Base-by-base conservation (phyloP, 192 early-diverging fungal species). In the Coemansia guatemalensis region DNA sequence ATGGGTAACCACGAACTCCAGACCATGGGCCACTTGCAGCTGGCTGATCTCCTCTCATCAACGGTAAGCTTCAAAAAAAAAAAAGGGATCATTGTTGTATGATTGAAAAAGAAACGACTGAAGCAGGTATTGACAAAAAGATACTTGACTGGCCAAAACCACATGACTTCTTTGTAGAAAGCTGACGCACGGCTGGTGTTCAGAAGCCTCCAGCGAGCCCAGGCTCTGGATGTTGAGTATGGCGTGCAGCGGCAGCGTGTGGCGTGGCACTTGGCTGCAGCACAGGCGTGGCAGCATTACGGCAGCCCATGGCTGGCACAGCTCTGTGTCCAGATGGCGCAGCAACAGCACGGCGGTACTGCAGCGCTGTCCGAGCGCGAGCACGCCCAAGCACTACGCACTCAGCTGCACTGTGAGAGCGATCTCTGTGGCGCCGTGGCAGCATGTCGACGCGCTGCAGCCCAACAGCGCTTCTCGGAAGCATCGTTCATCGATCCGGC, bases 231-330 rank as follows among this genome's bases (percentile, higher is more conserved):
- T 0, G 35, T 54, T 24, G 71, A 73, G 48, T 62, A 70, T 30
- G 60, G 48, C 17, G 56, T 74, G 51, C 24, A 23, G 7, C 52
- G 44, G n/a, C 57, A 67, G 39, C 61, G 53, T 6, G 44, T 24
- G 8, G 52, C 64, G 5, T 68, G 64, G 60, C 59, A 58, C 21
- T 44, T 66, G 27, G 54, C 56, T 1, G 66, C 64, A 4, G 58
- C 75, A 0, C 60, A 67, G 1, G 75, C 64, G 18, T 78, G 70
- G 70, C 53, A 56, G 59, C 49, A 48, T 4, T 35, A 62, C 24
- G 67, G 62, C 22, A 23, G 58, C 24, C 56, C 9, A 18, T 60
- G 66, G 56, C 35, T 74, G 35, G 56, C 61, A 0, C 62, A 51
- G 57, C 48, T 74, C 18, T 27, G 44, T n/a, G 54, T 25, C 8